Percentiles rank a stretch among this genome's conserved stretches.
These are phyloP conservation scores for Bacidia rubella DNA, from an alignment of 495 filamentous ascomycete genomes.

Conservation along the genomic window DNA sequence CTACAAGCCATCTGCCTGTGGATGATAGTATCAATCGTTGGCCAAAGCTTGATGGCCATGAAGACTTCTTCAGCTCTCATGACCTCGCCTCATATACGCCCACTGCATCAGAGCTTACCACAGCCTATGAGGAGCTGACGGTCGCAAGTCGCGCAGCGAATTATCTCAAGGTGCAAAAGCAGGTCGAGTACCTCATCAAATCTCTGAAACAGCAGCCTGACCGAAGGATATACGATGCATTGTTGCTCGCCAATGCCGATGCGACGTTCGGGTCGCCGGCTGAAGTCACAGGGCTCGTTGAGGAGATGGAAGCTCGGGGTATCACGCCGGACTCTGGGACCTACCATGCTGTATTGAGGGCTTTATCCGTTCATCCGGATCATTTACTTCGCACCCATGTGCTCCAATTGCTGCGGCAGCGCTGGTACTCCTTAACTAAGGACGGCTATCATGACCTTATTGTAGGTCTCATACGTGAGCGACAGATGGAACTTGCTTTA, in stretches of 20 bases:
- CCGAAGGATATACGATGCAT: conserved; percentile 51
- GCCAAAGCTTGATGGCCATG: not conserved
- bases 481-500: conserved; percentile 68
- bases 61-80: not conserved
- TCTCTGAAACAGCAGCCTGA: conserved; percentile 50
- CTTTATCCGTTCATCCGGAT: conserved; percentile 73
- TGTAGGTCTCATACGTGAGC: conserved; percentile 62
- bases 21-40: not conserved
- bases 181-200: conserved; percentile 34
- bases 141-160: conserved; percentile 3
- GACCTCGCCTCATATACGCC: not conserved
- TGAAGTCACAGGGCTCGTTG: conserved; percentile 42
- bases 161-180: conserved; percentile 7
- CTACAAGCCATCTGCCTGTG: not conserved
- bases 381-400: conserved; percentile 59
- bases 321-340: conserved; percentile 48
- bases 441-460: conserved; percentile 55
- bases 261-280: conserved; percentile 47
- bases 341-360: conserved; percentile 61
- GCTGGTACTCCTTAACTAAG: conserved; percentile 53
- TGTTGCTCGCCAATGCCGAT: conserved; percentile 59
- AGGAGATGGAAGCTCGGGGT: conserved; percentile 51
- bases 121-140: conserved; percentile 13
- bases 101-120: not conserved
- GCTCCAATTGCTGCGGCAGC: conserved; percentile 52